Base-by-base conservation (phyloP, 768 basidiomycete genomes). In the Dentipellis sp. region DNA sequence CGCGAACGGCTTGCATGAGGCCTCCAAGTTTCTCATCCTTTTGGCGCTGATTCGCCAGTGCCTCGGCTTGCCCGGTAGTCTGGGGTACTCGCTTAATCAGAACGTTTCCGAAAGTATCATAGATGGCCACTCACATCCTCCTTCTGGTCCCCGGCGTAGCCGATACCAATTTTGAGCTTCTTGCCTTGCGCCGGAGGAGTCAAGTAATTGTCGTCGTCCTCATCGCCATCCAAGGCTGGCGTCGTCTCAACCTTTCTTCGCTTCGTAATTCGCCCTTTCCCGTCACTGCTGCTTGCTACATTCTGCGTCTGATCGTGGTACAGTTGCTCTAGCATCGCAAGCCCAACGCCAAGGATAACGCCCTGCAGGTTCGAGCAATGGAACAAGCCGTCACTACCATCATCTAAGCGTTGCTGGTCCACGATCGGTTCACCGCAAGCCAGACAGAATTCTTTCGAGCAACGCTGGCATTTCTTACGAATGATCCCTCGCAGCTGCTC, bases 331-430 rank as follows among this genome's bases (percentile, higher is more conserved):
- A 95, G 77, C 82, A 91, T 91, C 37, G 82, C 82, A 46, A 95
- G 78, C 9, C 94, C 94, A 39, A 95, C 78, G n/a, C 94, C 94
- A 5, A 97, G 74, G 60, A 97, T 84, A 12, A 91, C 81, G 39
- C 94, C 94, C 71, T 97, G 88, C 37, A 95, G 67, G 65, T 91
- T 88, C 6, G 90, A 79, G 69, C 94, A 97, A 70, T 97, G 94
- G 66, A 94, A 91, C 56, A 95, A 71, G 11, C 78, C 76, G 47
- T 82, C 79, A 29, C 72, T 69, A 9, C 74, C 67, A 37, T 74
- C 67, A 37, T 71, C 70, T 3, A 59, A 50, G 10, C 59, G 45
- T 29, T 59, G 62, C 54, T 65, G 53, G 12, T 48, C 56, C 22
- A 64, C 62, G 29, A 68, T 63, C 9, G 68, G 67, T 55, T 80